Evolutionary conservation across 805 yeast genomes (phyloP).

Genomic region (Candida rishiriensis): DNA sequence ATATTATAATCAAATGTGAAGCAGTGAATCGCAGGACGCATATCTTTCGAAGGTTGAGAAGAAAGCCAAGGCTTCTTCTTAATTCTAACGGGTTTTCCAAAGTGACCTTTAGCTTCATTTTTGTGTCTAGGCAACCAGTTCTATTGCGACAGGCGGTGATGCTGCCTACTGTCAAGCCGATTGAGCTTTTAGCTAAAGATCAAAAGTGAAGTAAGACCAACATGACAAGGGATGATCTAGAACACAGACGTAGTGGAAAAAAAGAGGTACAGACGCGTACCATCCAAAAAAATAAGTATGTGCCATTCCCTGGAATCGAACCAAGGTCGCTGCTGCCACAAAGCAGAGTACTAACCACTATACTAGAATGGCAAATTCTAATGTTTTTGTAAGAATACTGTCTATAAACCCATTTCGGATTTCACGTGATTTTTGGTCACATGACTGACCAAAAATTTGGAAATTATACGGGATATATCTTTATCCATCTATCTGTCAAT

Average conservation of each 20-base stretch:
- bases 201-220: neutral
- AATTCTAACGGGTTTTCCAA: constrained; percentile 21
- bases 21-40: constrained; percentile 56
- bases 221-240: neutral
- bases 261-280: no score
- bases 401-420: no score
- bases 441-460: no score
- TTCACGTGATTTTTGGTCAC: no score
- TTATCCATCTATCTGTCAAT: no score
- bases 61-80: constrained; percentile 20
- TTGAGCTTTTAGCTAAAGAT: neutral
- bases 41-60: constrained; percentile 43
- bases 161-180: neutral
- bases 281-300: constrained; percentile 8
- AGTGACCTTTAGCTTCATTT: constrained; percentile 25
- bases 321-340: constrained; percentile 29
- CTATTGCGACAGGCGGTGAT: neutral
- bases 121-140: neutral
- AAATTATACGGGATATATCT: no score
- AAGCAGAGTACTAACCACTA: constrained; percentile 28
- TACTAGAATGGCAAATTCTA: constrained; percentile 22
- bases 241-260: no score
- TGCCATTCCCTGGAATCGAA: constrained; percentile 18
- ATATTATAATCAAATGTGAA: constrained; percentile 44
- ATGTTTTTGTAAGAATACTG: no score